phyloP scores from a whole-genome alignment of 2,329 filamentous ascomycete genomes.

The Colletotrichum orbiculare region DNA sequence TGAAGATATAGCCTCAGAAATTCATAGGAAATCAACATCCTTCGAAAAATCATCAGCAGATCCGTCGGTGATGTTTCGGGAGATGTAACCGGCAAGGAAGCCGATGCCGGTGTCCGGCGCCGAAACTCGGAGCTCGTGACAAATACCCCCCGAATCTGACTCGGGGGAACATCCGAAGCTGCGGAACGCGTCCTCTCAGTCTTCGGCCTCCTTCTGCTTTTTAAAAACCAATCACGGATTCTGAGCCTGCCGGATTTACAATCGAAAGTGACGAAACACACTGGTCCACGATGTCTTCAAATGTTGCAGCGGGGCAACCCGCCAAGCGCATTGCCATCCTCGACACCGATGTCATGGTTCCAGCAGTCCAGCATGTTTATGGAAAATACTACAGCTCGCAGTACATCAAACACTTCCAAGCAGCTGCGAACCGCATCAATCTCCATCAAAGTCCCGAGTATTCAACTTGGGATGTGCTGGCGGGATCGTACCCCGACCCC shows the following conservation, averaged over 20 bases:
- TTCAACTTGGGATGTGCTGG: constrained; percentile 46
- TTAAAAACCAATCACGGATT: no score
- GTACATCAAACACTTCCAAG: constrained; percentile 21
- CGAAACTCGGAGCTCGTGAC: constrained; percentile 20
- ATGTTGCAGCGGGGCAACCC: no score
- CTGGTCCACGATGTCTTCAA: no score
- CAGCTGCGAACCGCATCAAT: constrained; percentile 1
- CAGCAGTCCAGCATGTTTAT: constrained; percentile 14
- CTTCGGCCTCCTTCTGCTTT: no score
- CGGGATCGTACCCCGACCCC: constrained; percentile 42
- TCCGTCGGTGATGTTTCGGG: not conserved
- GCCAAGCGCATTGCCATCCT: constrained; percentile 15
- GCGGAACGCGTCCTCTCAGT: no score
- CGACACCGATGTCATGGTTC: constrained; percentile 25
- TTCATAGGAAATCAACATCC: no score
- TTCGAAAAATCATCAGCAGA: no score
- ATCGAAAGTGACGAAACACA: no score
- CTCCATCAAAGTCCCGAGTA: constrained; percentile 36
- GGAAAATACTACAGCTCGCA: constrained; percentile 22
- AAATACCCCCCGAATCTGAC: constrained; percentile 16
- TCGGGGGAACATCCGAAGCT: constrained; percentile 11
- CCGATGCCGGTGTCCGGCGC: constrained; percentile 22
- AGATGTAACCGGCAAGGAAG: constrained; percentile 1
- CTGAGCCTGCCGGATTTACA: no score
- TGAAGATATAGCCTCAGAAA: no score